Base-by-base conservation (phyloP, 2,329 filamentous ascomycete species). In the Fusarium sp. region DNA sequence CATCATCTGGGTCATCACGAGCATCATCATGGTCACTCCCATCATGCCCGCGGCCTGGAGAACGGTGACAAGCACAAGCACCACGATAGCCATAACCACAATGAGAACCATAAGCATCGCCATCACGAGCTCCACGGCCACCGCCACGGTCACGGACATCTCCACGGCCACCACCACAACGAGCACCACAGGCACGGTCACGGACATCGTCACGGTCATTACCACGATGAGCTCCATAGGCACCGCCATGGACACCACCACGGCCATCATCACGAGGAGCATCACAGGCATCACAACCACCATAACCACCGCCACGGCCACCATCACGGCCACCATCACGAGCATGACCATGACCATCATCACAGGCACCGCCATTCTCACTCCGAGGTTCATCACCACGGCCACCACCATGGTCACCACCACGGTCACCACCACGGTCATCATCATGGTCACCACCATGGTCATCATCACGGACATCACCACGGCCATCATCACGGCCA, bases 351-450 rank as follows among this genome's bases (percentile, higher is more conserved):
- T 54, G 66, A 66, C 17, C 69, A 70, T 30, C 59, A 67, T 22
- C 63, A 70, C 52, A 67, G 33, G 38, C 68, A 72, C 64, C 58
- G 40, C 22, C 60, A 65, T 30, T 43, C 33, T 43, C 68, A 71
- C 27, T 32, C 68, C 22, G 65, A 71, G 59, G 47, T 65, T 14
- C 67, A 65, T n/a, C 60, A 68, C 22, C 56, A 67, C 27, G 37
- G 63, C 4, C 52, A 67, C 30, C 33, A 43, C 10, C 32, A 61
- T 12, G 35, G 47, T 14, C 43, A 66, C 37, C 20, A 72, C n/a
- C 57, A 73, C 7, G 54, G 61, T 9, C 45, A 70, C 30, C 40
- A 59, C 6, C 57, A 70, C 8, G 57, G 47, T 1, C 30, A 67
- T 25, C 54, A 59, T 22, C 54, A 65, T 9, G 61, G 57, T 2